Conservation (phyloP, 1,284 basidiomycete genomes). For the Malassezia brasiliensis region DNA sequence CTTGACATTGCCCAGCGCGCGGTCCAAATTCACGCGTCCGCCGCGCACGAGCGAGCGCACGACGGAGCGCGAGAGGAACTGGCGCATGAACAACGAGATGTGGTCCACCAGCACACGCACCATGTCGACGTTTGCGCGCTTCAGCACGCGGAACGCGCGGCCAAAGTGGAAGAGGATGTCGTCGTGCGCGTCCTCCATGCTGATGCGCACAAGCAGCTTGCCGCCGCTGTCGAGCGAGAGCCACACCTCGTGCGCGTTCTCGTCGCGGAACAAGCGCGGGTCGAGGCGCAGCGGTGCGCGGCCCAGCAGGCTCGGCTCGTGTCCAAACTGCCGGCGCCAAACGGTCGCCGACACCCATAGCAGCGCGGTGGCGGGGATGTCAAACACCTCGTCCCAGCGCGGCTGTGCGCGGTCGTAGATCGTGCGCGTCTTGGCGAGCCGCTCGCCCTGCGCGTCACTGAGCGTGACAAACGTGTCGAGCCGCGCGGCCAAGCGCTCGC, state of each 20-base stretch:
- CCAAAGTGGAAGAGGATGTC: constrained; percentile 98
- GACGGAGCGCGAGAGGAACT: constrained; percentile 70
- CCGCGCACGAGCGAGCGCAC: constrained; percentile 51
- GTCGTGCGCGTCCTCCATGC: constrained; percentile 97
- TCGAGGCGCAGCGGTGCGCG: constrained; percentile 86
- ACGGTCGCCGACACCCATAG: constrained; percentile 95
- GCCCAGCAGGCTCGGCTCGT: constrained; percentile 61
- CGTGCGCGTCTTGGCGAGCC: constrained; percentile 86
- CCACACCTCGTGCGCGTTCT: constrained; percentile 82
- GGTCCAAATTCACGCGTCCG: constrained; percentile 41
- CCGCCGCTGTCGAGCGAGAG: constrained; percentile 78
- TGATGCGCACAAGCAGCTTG: constrained; percentile 67
- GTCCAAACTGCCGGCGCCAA: constrained; percentile 65
- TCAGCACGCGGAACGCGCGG: constrained; percentile 82
- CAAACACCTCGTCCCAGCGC: constrained; percentile 94
- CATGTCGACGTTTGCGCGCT: constrained; percentile 92
- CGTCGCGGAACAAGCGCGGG: constrained; percentile 76
- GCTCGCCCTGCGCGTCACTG: constrained; percentile 79
- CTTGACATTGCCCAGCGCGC: constrained; percentile 44
- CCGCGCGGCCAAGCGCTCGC: neutral
- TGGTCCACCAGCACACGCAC: constrained; percentile 87
- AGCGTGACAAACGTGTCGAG: constrained; percentile 84
- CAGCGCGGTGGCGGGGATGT: constrained; percentile 68
- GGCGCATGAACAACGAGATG: constrained; percentile 89
- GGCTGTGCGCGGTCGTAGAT: constrained; percentile 84